Percentiles rank a stretch among this genome's conserved stretches.
Conservation (phyloP, 2,329 filamentous ascomycete genomes). For the Colletotrichum limetticola region DNA sequence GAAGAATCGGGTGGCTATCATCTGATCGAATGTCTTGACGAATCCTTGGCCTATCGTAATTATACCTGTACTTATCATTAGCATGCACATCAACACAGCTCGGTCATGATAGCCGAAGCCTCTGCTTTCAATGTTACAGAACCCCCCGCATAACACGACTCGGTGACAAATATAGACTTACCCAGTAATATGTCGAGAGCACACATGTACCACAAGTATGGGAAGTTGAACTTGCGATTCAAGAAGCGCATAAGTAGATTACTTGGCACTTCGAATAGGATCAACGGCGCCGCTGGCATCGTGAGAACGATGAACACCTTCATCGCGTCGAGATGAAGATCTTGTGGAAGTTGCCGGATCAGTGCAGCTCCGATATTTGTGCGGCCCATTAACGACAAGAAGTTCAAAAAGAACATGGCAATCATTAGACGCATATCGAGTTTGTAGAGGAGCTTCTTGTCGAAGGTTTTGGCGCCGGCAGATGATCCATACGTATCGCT, state of each 20-base stretch:
- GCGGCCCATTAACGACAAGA: slow-evolving; percentile 40
- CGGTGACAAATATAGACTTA: background rate
- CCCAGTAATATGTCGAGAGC: slow-evolving; percentile 35
- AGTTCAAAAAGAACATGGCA: slow-evolving; percentile 43
- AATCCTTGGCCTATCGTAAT: slow-evolving; percentile 41
- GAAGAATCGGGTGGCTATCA: slow-evolving; percentile 37
- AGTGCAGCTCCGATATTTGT: slow-evolving; percentile 41
- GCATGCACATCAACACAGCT: background rate
- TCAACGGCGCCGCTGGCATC: slow-evolving; percentile 34
- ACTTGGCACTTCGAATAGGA: slow-evolving; percentile 38
- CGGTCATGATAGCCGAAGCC: too few species aligned
- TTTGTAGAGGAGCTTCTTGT: slow-evolving; percentile 42
- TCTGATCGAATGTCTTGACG: slow-evolving; percentile 36
- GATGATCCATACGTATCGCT: background rate
- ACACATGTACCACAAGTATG: slow-evolving; percentile 38
- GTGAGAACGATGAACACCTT: slow-evolving; percentile 38
- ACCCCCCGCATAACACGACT: too few species aligned
- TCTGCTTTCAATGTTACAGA: too few species aligned
- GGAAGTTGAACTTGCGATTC: slow-evolving; percentile 31
- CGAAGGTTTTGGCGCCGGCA: background rate
- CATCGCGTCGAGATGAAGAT: slow-evolving; percentile 38
- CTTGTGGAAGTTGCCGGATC: slow-evolving; percentile 39
- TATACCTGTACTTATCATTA: slow-evolving; percentile 30
- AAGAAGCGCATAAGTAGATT: slow-evolving; percentile 37
- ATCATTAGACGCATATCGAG: slow-evolving; percentile 39